These are phyloP conservation scores for Otatea glauca DNA, from an alignment of 176 grass and related monocot genomes.

Conservation along the genomic window DNA sequence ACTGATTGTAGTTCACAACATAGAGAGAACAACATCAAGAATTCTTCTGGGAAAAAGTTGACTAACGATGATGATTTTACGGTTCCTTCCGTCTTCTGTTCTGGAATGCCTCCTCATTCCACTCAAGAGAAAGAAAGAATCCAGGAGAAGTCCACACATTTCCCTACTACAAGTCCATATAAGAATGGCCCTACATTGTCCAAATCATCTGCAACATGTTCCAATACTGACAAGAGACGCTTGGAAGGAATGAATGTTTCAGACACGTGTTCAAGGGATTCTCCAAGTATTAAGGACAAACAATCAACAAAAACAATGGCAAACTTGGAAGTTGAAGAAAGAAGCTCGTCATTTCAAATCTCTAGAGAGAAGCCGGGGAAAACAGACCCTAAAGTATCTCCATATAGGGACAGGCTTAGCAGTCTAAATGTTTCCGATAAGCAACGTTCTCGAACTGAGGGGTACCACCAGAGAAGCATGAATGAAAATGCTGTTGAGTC, in stretches of 20 bases:
- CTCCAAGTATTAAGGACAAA: slow-evolving; percentile 37
- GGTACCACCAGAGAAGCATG: background rate
- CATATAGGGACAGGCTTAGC: background rate
- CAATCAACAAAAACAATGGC: slow-evolving; percentile 8
- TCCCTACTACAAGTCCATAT: slow-evolving; percentile 23
- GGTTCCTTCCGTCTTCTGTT: slow-evolving; percentile 58
- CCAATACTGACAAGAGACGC: slow-evolving; percentile 31
- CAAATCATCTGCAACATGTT: slow-evolving; percentile 39
- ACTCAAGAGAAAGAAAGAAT: slow-evolving; percentile 34
- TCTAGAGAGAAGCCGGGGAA: slow-evolving; percentile 38
- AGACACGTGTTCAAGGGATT: slow-evolving; percentile 37
- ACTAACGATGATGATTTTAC: slow-evolving; percentile 69
- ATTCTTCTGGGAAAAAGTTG: slow-evolving; percentile 45
- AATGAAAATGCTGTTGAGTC: slow-evolving; percentile 1
- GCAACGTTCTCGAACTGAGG: slow-evolving; percentile 10
- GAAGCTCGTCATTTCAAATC: slow-evolving; percentile 13
- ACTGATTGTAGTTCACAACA: slow-evolving; percentile 34
- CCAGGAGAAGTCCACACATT: slow-evolving; percentile 36
- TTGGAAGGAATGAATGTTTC: slow-evolving; percentile 40
- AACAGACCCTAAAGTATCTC: slow-evolving; percentile 31
- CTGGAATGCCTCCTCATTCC: slow-evolving; percentile 34
- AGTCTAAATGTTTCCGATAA: slow-evolving; percentile 40
- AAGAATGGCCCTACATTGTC: slow-evolving; percentile 23
- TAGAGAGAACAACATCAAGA: slow-evolving; percentile 33
- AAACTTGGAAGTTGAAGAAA: slow-evolving; percentile 36